Evolutionary conservation across 768 basidiomycete genomes (phyloP).

Genomic region (Russula foetens): DNA sequence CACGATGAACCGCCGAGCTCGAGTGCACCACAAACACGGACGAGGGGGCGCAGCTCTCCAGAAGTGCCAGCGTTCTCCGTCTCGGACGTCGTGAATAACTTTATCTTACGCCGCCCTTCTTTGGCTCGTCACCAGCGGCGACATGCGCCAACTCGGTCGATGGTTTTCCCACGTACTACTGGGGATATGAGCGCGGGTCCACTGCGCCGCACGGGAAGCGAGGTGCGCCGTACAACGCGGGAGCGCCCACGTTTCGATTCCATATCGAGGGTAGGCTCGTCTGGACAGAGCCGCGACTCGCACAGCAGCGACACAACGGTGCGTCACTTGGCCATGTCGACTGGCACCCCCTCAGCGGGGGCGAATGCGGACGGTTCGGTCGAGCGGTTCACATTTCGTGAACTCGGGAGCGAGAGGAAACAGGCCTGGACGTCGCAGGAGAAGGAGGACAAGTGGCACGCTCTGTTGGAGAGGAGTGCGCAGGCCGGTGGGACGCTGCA

Average conservation of each 20-base stretch:
- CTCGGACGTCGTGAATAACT: conserved; percentile 38
- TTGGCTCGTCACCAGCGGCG: conserved; percentile 3
- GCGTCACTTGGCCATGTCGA: conserved; percentile 12
- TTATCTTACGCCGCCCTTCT: conserved; percentile 23
- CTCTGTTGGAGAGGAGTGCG: conserved; percentile 55
- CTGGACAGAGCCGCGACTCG: conserved; percentile 14
- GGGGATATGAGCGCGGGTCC: conserved; percentile 18
- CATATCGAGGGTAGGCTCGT: conserved; percentile 20
- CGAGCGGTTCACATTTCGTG: conserved; percentile 40
- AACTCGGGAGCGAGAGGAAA: conserved; percentile 32
- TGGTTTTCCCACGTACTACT: conserved; percentile 7
- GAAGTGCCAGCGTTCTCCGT: conserved; percentile 46
- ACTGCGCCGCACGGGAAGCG: conserved; percentile 25
- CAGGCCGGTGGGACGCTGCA: conserved; percentile 69
- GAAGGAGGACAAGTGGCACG: conserved; percentile 66
- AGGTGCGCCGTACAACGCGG: conserved; percentile 12
- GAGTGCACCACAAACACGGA: background rate
- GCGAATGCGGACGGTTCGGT: conserved; percentile 1
- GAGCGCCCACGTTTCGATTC: conserved; percentile 5
- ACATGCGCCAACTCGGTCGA: background rate
- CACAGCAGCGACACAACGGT: conserved; percentile 13
- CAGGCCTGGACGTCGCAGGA: conserved; percentile 52
- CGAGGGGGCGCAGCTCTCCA: conserved; percentile 29
- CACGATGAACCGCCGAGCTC: background rate
- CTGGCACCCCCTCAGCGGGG: background rate